Evolutionary conservation across 2,329 filamentous ascomycete genomes (phyloP), one percentile per base, ranked within the genome.

Genomic region (Fusarium globosum): DNA sequence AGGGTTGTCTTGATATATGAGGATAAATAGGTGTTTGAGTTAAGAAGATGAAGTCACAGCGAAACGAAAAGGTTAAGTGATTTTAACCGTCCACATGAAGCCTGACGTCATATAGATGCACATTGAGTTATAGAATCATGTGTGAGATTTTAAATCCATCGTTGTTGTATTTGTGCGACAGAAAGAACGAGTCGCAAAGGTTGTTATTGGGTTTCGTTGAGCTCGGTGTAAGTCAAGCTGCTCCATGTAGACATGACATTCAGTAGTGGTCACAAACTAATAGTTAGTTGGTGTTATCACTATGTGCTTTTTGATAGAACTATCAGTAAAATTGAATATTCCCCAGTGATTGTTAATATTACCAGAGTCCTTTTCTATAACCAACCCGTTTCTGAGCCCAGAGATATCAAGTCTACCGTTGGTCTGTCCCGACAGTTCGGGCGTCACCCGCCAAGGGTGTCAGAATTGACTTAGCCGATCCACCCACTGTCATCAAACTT

Each of bases 151-250:
- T 26, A 4, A 20, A 16, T 36, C 12, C 41, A 58, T 60, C 52
- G 59, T 14, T 20, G 51, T 73, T 41, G 55, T n/a, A 68, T 56
- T 41, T 71, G 71, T 68, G 38, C 23, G 39, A 60, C 59, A 28
- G 30, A 41, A 51, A 38, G 42, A 39, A 59, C 30, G 43, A 48
- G 6, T 33, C 14, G 18, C 6, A 23, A 14, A 38, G 21, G n/a
- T 16, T 42, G 51, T 42, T 23, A 43, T 51, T 51, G 38, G 46
- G 42, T n/a, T 43, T 41, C 23, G 49, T n/a, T 49, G 23, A 14
- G 15, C n/a, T 48, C 12, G 38, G 59, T 66, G 49, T 65, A 65
- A 65, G 63, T 49, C 46, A 30, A 59, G 21, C 21, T 33, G 14
- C 23, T 26, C n/a, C 18, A 23, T 6, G 18, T 3, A 16, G 42